Conservation (phyloP, 495 filamentous ascomycete species). For the Glutinoglossum americanum region DNA sequence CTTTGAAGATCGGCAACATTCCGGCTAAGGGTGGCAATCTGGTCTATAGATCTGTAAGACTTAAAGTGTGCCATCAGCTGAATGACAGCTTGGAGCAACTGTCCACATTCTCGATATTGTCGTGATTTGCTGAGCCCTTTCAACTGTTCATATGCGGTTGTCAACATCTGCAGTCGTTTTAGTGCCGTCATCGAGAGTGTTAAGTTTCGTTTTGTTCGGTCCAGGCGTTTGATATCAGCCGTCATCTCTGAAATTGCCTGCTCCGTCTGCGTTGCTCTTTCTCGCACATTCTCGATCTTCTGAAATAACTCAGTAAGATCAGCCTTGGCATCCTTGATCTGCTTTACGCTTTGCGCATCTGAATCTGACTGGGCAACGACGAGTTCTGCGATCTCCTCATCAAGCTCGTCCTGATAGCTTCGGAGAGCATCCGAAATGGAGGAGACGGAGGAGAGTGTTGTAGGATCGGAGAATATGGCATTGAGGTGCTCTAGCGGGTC, state of each 20-base stretch:
- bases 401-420: conserved; percentile 65
- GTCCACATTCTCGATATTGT: conserved; percentile 92
- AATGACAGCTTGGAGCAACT: conserved; percentile 82
- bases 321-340: conserved; percentile 73
- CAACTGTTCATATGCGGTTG: conserved; percentile 93
- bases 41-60: conserved; percentile 89
- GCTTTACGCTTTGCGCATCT: conserved; percentile 67
- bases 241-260: conserved; percentile 97
- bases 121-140: conserved; percentile 59
- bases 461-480: conserved; percentile 77
- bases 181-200: conserved; percentile 95
- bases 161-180: conserved; percentile 95
- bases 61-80: conserved; percentile 99
- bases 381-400: conserved; percentile 52
- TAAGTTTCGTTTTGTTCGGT: conserved; percentile 89
- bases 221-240: conserved; percentile 92
- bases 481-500: conserved; percentile 89
- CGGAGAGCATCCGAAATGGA: conserved; percentile 49
- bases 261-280: conserved; percentile 77
- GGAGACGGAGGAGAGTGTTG: conserved; percentile 58
- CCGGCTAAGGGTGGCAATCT: conserved; percentile 82
- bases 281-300: conserved; percentile 87
- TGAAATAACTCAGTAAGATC: conserved; percentile 80
- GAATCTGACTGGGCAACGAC: conserved; percentile 66
- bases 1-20: conserved; percentile 90